Percentiles rank a stretch among this genome's conserved stretches.
Conservation (phyloP, 768 basidiomycete genomes). For the Thelephora ganbajun region DNA sequence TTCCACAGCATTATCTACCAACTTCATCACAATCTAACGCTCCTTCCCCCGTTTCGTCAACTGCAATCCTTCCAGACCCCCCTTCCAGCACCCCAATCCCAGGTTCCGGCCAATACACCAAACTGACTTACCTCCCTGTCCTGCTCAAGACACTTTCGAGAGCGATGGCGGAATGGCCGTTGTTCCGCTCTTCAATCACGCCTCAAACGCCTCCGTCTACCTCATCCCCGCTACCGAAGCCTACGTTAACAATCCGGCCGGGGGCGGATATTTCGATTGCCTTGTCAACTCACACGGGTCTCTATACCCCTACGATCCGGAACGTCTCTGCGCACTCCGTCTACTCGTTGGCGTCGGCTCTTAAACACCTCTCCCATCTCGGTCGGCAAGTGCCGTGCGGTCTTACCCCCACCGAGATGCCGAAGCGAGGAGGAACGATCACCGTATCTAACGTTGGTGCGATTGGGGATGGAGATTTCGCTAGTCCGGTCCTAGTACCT, state of each 20-base stretch:
- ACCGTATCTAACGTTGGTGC: conserved; percentile 77
- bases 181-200: conserved; percentile 67
- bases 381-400: conserved; percentile 56
- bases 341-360: conserved; percentile 44
- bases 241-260: conserved; percentile 58
- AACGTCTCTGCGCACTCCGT: conserved; percentile 39
- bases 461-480: conserved; percentile 57
- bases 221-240: conserved; percentile 26
- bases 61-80: conserved; percentile 23
- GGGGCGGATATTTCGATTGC: conserved; percentile 65
- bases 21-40: conserved; percentile 24
- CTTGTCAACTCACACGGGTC: conserved; percentile 66
- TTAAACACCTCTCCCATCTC: conserved; percentile 46
- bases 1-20: conserved; percentile 43
- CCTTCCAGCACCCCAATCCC: conserved; percentile 32
- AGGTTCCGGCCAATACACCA: conserved; percentile 39
- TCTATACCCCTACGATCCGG: conserved; percentile 67
- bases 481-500: conserved; percentile 63
- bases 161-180: conserved; percentile 75
- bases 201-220: conserved; percentile 14
- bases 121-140: conserved; percentile 71
- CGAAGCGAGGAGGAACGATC: conserved; percentile 61
- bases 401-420: conserved; percentile 57
- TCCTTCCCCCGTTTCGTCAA: conserved; percentile 24
- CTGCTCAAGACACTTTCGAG: conserved; percentile 71